These are phyloP conservation scores for Danielozyma ontarioensis DNA, from an alignment of 805 yeast genomes.

Conservation along the genomic window DNA sequence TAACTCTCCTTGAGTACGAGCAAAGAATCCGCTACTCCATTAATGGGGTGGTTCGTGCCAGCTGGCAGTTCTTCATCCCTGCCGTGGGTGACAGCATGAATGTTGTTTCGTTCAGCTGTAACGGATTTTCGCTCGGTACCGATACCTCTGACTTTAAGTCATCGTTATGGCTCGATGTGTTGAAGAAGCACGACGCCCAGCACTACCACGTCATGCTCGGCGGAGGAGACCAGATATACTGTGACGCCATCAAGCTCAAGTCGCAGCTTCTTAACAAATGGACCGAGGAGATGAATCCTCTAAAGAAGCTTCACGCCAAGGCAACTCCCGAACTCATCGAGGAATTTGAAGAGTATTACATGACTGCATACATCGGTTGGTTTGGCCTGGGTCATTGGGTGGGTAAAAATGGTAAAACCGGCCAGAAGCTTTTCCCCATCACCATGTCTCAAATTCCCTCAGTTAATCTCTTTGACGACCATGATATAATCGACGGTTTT, in stretches of 20 bases:
- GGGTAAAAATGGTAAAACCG: conserved; percentile 61
- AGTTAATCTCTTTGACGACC: conserved; percentile 87
- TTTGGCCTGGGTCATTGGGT: conserved; percentile 86
- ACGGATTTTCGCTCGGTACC: conserved; percentile 78
- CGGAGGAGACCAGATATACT: conserved; percentile 94
- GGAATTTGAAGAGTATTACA: conserved; percentile 62
- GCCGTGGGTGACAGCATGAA: conserved; percentile 65
- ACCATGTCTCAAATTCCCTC: conserved; percentile 83
- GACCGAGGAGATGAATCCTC: conserved; percentile 50
- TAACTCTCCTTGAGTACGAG: conserved; percentile 45
- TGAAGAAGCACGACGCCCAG: conserved; percentile 54
- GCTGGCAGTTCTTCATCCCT: conserved; percentile 61
- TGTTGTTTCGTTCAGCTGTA: conserved; percentile 79
- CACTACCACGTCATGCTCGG: conserved; percentile 93
- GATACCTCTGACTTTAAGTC: conserved; percentile 65
- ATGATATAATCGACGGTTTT: conserved; percentile 94
- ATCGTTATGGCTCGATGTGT: conserved; percentile 81
- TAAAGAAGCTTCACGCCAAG: conserved; percentile 32
- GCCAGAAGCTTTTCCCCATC: conserved; percentile 63
- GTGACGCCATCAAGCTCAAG: conserved; percentile 69
- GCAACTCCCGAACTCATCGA: conserved; percentile 43
- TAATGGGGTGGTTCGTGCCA: conserved; percentile 31
- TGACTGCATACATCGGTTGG: conserved; percentile 77
- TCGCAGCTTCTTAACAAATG: conserved; percentile 56
- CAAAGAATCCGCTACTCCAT: conserved; percentile 62